Conservation (phyloP, 345 rosid genomes). For the Orychophragmus violaceus region DNA sequence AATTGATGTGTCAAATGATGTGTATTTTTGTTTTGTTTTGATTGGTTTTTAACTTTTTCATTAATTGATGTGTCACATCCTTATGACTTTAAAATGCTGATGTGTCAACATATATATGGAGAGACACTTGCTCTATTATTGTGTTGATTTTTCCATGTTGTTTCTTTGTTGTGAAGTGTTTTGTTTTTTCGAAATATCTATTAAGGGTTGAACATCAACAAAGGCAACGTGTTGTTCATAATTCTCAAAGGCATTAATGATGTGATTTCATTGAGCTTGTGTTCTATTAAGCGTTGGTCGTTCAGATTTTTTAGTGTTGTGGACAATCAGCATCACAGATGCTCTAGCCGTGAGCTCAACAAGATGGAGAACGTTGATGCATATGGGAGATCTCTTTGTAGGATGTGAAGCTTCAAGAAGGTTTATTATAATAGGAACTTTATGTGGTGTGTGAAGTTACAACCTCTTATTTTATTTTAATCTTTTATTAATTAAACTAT, state of each 20-base stretch:
- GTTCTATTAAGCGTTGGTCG: conserved; percentile 70
- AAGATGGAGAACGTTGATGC: conserved; percentile 80
- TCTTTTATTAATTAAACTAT: too few relatives aligned
- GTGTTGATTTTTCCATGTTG: too few relatives aligned
- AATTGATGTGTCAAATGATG: too few relatives aligned
- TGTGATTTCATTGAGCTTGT: conserved; percentile 93
- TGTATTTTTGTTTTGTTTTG: too few relatives aligned
- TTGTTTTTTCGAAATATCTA: conserved; percentile 83
- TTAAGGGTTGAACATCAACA: conserved; percentile 74
- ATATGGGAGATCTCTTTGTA: conserved; percentile 66
- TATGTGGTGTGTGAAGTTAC: conserved; percentile 82
- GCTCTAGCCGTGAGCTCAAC: conserved; percentile 95
- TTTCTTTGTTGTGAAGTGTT: too few relatives aligned
- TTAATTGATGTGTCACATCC: too few relatives aligned
- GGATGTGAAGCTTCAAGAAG: conserved; percentile 85
- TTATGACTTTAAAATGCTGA: too few relatives aligned
- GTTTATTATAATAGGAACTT: conserved; percentile 83
- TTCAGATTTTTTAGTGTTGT: conserved; percentile 64
- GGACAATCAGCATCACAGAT: conserved; percentile 94
- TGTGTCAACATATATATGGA: too few relatives aligned
- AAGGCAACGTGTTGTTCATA: conserved; percentile 58
- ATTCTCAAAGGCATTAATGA: conserved; percentile 78
- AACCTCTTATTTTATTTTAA: too few relatives aligned
- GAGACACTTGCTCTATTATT: too few relatives aligned
- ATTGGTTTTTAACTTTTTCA: too few relatives aligned